Conservation (phyloP, 176 grass and related monocot genomes). For the Zea luxurians region DNA sequence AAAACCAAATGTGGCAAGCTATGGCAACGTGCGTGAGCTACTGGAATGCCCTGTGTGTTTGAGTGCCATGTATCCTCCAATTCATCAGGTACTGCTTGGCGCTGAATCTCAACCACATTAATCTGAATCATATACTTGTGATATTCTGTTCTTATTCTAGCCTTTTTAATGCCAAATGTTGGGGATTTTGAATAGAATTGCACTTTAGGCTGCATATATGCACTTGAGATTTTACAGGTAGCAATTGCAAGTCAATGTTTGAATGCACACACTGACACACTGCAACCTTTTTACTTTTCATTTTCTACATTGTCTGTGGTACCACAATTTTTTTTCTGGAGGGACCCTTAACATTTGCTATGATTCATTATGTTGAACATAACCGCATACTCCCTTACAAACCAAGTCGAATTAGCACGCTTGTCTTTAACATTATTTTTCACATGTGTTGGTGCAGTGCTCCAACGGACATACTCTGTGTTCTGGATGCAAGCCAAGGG, state of each 20-base stretch:
- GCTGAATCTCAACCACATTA: slow-evolving; percentile 20
- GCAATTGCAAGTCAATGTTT: not conserved
- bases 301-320: not conserved
- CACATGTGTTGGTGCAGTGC: slow-evolving; percentile 58
- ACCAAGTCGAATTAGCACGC: not conserved
- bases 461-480: slow-evolving; percentile 93
- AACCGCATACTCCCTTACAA: not conserved
- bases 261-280: not conserved
- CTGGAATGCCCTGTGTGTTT: slow-evolving; percentile 94
- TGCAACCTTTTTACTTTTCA: not conserved
- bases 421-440: slow-evolving; percentile 8
- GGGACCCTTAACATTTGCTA: not conserved
- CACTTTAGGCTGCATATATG: not conserved
- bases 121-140: not conserved
- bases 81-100: slow-evolving; percentile 76
- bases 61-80: slow-evolving; percentile 98
- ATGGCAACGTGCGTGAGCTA: slow-evolving; percentile 81
- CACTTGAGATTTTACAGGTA: not conserved
- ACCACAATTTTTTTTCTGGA: not conserved
- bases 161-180: slow-evolving; percentile 1
- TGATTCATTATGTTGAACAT: slow-evolving; percentile 11
- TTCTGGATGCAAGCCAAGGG: slow-evolving; percentile 86
- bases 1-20: slow-evolving; percentile 71
- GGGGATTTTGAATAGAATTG: slow-evolving; percentile 4
- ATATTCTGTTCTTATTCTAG: slow-evolving; percentile 12